These are phyloP conservation scores for Neopestalotiopsis rosae DNA, from an alignment of 2,329 filamentous ascomycete species.

Conservation along the genomic window DNA sequence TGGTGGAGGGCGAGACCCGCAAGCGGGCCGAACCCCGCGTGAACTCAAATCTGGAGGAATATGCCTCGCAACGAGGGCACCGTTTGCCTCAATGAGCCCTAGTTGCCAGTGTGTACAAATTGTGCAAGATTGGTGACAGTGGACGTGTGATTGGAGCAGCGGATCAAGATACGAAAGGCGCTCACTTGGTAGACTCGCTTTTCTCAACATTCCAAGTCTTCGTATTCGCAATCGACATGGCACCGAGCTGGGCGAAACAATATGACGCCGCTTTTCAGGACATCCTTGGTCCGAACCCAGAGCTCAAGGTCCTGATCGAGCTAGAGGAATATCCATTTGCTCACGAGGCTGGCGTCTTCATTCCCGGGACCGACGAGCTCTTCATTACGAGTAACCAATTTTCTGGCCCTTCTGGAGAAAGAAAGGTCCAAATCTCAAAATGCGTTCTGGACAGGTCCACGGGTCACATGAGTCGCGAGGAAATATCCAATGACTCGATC, in stretches of 20 bases:
- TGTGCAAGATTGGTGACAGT: too few relatives aligned
- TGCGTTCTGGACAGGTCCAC: constrained; percentile 27
- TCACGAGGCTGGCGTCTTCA: constrained; percentile 50
- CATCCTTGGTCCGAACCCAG: constrained; percentile 26
- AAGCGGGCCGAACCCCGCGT: too few relatives aligned
- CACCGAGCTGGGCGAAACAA: neutral
- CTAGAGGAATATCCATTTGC: constrained; percentile 49
- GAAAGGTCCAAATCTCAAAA: constrained; percentile 37
- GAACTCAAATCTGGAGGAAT: too few relatives aligned
- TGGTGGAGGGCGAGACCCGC: too few relatives aligned
- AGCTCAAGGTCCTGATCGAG: constrained; percentile 43
- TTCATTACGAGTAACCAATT: constrained; percentile 43
- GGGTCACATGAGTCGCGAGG: constrained; percentile 32
- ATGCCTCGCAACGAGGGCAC: too few relatives aligned
- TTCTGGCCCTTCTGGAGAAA: constrained; percentile 24
- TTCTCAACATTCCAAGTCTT: neutral
- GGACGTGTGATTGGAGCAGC: too few relatives aligned
- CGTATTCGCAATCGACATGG: neutral
- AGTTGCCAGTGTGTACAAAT: too few relatives aligned
- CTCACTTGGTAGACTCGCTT: too few relatives aligned
- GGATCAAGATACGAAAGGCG: too few relatives aligned
- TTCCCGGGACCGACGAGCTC: constrained; percentile 32
- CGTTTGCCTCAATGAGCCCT: too few relatives aligned
- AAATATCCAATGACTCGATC: constrained; percentile 38
- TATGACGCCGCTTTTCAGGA: neutral